phyloP scores from a whole-genome alignment of 2,329 filamentous ascomycete species.

The Fusarium metavorans region DNA sequence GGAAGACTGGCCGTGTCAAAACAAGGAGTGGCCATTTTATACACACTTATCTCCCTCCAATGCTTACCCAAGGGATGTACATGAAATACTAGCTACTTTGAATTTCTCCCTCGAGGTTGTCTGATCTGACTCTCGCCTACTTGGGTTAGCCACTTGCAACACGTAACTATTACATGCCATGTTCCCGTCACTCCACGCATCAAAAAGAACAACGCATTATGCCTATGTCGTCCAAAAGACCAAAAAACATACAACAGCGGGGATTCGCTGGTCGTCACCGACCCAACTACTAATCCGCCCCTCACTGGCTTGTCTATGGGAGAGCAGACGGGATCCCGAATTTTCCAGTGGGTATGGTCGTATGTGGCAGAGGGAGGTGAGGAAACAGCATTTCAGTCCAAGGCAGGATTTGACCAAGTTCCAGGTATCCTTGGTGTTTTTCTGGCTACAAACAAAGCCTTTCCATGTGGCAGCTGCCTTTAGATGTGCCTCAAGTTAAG shows the following conservation, averaged over 20 bases:
- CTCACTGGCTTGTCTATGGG: not conserved
- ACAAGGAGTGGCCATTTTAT: too few relatives aligned
- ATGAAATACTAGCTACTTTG: too few relatives aligned
- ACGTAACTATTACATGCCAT: too few relatives aligned
- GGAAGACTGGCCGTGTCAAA: too few relatives aligned
- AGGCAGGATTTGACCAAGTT: not conserved
- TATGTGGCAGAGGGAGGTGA: not conserved
- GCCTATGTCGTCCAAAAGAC: not conserved
- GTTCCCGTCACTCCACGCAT: too few relatives aligned
- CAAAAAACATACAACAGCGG: not conserved
- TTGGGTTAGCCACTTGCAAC: too few relatives aligned
- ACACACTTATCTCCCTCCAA: too few relatives aligned
- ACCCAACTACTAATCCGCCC: not conserved
- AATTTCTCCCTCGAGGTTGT: too few relatives aligned
- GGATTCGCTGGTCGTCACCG: not conserved
- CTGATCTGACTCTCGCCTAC: too few relatives aligned
- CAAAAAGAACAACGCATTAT: not conserved
- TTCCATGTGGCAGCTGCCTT: too few relatives aligned
- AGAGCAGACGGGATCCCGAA: not conserved
- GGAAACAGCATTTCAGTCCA: not conserved
- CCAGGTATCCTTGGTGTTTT: not conserved
- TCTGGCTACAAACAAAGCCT: rapidly evolving
- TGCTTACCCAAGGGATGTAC: too few relatives aligned
- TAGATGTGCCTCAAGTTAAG: not conserved
- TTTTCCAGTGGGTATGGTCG: not conserved